A percentile compares a stretch with the other conserved stretches of the same genome.
phyloP scores from a whole-genome alignment of 139 green algal species.

The Coccomyxa sp. region DNA sequence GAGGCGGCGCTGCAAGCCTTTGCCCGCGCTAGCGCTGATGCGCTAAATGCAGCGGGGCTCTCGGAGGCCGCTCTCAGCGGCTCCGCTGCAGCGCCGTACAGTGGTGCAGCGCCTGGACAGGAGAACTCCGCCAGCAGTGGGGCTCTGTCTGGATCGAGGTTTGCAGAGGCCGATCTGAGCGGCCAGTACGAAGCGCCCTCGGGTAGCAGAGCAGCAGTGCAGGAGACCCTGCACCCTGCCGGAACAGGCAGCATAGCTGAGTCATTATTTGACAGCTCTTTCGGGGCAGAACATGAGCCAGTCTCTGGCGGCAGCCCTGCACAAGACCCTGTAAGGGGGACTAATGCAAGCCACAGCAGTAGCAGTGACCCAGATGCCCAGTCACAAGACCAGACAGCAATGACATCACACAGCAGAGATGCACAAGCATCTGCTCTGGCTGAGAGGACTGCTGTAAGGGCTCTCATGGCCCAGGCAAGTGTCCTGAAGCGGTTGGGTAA shows the following conservation, averaged over 20 bases:
- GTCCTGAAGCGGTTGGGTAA: conserved; percentile 9
- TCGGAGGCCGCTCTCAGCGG: not conserved
- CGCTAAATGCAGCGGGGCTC: not conserved
- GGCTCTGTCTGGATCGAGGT: too few species aligned
- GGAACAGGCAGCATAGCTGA: too few species aligned
- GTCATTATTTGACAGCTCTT: too few species aligned
- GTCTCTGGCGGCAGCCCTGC: too few species aligned
- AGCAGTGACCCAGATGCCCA: too few species aligned
- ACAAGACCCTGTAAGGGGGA: too few species aligned
- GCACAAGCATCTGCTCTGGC: not conserved
- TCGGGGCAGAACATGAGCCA: too few species aligned
- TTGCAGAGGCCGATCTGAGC: too few species aligned
- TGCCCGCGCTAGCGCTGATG: not conserved
- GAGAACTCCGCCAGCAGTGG: not conserved
- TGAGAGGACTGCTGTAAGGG: not conserved
- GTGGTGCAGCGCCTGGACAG: not conserved
- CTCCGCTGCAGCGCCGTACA: not conserved
- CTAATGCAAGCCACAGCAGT: too few species aligned
- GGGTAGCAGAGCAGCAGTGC: too few species aligned
- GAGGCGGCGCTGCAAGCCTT: conserved; percentile 30
- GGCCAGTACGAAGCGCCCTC: too few species aligned
- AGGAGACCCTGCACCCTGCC: too few species aligned
- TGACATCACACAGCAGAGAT: not conserved
- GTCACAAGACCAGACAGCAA: not conserved
- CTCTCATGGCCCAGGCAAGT: conserved; percentile 4